These are phyloP conservation scores for Torulaspora globosa DNA, from an alignment of 1,139 yeast genomes.

Conservation along the genomic window DNA sequence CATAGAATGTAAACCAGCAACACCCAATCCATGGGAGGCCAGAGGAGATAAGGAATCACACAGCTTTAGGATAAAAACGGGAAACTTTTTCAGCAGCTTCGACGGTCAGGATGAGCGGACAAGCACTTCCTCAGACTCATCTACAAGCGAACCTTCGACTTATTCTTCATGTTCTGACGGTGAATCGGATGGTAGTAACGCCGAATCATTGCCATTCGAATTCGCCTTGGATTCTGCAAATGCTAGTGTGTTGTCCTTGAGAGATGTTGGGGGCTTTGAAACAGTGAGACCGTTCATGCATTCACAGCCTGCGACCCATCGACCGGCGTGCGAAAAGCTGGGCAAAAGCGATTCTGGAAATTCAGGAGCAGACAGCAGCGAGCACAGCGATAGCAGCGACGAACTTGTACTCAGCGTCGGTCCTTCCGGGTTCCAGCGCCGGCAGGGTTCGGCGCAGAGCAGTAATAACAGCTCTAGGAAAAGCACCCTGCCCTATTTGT, in stretches of 20 bases:
- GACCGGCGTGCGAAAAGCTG: slow-evolving; percentile 4
- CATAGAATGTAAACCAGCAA: not conserved
- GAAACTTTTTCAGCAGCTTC: slow-evolving; percentile 25
- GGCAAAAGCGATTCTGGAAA: not conserved
- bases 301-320: slow-evolving; percentile 8
- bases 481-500: slow-evolving; percentile 9
- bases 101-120: slow-evolving; percentile 24
- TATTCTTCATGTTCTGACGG: slow-evolving; percentile 14
- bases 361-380: not conserved
- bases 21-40: not conserved
- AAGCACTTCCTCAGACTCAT: slow-evolving; percentile 17
- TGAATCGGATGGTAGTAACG: slow-evolving; percentile 20
- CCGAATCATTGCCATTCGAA: slow-evolving; percentile 33
- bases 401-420: slow-evolving; percentile 21
- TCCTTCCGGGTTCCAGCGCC: slow-evolving; percentile 17
- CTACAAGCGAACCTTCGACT: slow-evolving; percentile 15
- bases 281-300: slow-evolving; percentile 19
- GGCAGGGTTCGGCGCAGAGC: slow-evolving; percentile 15
- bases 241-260: slow-evolving; percentile 28
- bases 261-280: slow-evolving; percentile 21
- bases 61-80: slow-evolving; percentile 16
- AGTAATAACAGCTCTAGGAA: slow-evolving; percentile 13
- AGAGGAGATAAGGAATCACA: slow-evolving; percentile 3
- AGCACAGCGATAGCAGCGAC: slow-evolving; percentile 13
- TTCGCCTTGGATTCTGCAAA: slow-evolving; percentile 30